Conservation (phyloP, 139 green algal genomes). For the Volvox africanus region DNA sequence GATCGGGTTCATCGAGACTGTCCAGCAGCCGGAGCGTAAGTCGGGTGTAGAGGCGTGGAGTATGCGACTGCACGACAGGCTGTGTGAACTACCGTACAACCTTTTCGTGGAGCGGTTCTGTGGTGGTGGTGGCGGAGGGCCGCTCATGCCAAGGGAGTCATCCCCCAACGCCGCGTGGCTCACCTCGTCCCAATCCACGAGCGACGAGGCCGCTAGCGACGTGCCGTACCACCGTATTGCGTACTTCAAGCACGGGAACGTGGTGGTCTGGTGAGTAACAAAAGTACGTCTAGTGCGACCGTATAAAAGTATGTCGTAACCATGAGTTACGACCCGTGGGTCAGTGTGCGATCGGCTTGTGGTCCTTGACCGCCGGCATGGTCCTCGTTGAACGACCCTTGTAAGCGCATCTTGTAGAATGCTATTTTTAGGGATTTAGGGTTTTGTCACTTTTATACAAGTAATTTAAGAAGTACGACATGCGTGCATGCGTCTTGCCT, state of each 20-base stretch:
- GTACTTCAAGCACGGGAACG: constrained; percentile 54
- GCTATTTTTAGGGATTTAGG: too few species aligned
- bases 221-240: constrained; percentile 68
- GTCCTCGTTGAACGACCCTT: too few species aligned
- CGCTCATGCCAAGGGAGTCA: background rate
- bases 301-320: too few species aligned
- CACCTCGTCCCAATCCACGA: background rate
- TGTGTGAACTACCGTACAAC: constrained; percentile 55
- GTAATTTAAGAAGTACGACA: too few species aligned
- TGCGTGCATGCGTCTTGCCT: too few species aligned
- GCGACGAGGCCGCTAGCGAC: constrained; percentile 24
- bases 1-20: constrained; percentile 64
- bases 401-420: too few species aligned
- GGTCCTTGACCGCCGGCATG: too few species aligned
- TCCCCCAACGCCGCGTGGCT: background rate
- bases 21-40: constrained; percentile 54
- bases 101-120: constrained; percentile 51
- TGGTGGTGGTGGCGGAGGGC: background rate
- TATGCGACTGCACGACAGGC: constrained; percentile 57
- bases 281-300: too few species aligned
- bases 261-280: constrained; percentile 61
- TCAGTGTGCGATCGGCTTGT: too few species aligned
- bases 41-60: constrained; percentile 67
- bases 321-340: too few species aligned
- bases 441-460: too few species aligned